phyloP scores from a whole-genome alignment of 257 asterid genomes.

The Solanum rostratum region DNA sequence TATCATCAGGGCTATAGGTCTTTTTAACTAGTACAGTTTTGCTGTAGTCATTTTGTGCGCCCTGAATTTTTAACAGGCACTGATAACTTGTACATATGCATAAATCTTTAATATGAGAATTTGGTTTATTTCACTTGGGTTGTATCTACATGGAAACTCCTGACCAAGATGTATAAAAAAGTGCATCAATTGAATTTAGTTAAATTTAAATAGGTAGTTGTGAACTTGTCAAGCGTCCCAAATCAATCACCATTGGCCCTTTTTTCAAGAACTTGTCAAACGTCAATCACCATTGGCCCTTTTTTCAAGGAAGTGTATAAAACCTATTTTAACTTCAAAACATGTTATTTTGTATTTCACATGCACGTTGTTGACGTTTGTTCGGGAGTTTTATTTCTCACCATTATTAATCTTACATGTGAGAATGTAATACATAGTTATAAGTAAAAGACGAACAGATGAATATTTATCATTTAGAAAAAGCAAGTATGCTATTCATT shows the following conservation, averaged over 20 bases:
- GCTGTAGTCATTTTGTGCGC: constrained; percentile 18
- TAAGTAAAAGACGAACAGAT: too few species aligned
- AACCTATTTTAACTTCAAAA: neutral
- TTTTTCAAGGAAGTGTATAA: neutral
- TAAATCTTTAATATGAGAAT: constrained; percentile 5
- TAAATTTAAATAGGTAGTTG: neutral
- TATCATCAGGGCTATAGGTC: neutral
- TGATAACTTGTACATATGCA: constrained; percentile 40
- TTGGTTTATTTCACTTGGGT: neutral
- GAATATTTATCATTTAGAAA: too few species aligned
- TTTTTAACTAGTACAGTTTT: constrained; percentile 7
- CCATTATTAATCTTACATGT: too few species aligned
- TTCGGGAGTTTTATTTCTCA: neutral
- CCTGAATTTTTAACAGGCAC: constrained; percentile 15
- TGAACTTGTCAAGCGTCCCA: neutral
- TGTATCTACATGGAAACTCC: neutral
- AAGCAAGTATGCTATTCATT: too few species aligned
- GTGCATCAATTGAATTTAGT: neutral
- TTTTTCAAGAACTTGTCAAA: neutral
- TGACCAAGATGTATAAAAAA: neutral
- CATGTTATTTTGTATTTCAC: neutral
- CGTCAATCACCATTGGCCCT: too few species aligned
- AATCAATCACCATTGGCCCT: neutral
- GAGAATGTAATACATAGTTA: too few species aligned
- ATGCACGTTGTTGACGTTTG: neutral